Evolutionary conservation across 495 filamentous ascomycete species (phyloP).

Genomic region (Penicillium macrosclerotiorum): DNA sequence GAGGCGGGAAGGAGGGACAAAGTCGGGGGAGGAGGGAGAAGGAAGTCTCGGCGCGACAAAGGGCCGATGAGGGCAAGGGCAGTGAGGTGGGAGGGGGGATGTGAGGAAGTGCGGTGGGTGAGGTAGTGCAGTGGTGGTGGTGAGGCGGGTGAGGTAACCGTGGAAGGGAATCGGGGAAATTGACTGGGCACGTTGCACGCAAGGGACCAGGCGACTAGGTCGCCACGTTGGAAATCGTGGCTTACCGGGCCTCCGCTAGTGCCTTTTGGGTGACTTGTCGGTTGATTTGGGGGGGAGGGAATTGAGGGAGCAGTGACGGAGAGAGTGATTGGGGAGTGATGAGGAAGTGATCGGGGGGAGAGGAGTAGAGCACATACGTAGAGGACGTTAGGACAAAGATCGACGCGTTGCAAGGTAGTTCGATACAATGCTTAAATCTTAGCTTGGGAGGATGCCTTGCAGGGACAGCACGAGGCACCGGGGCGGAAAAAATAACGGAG

Average conservation of each 20-base stretch:
- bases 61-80: not conserved
- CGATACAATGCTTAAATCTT: slow-evolving; percentile 50
- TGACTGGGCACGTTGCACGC: slow-evolving; percentile 28
- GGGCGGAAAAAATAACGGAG: slow-evolving; percentile 26
- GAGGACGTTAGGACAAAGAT: slow-evolving; percentile 19
- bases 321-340: not conserved
- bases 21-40: no score
- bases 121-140: slow-evolving; percentile 3
- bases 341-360: slow-evolving; percentile 3
- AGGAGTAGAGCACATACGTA: slow-evolving; percentile 10
- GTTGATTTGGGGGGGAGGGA: no score
- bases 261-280: no score
- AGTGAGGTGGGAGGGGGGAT: slow-evolving; percentile 9
- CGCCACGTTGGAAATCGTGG: slow-evolving; percentile 26
- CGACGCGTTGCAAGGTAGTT: slow-evolving; percentile 29
- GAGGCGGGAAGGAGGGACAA: no score
- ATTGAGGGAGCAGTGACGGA: no score
- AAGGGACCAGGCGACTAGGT: slow-evolving; percentile 32
- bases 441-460: slow-evolving; percentile 50
- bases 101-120: slow-evolving; percentile 17
- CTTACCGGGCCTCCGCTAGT: slow-evolving; percentile 5
- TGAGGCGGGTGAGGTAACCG: not conserved
- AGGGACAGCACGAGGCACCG: slow-evolving; percentile 42
- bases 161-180: slow-evolving; percentile 27
- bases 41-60: no score